A percentile compares a stretch with the other conserved stretches of the same genome.
phyloP scores from a whole-genome alignment of 805 yeast species.

The Saccharomycopsis schoenii region DNA sequence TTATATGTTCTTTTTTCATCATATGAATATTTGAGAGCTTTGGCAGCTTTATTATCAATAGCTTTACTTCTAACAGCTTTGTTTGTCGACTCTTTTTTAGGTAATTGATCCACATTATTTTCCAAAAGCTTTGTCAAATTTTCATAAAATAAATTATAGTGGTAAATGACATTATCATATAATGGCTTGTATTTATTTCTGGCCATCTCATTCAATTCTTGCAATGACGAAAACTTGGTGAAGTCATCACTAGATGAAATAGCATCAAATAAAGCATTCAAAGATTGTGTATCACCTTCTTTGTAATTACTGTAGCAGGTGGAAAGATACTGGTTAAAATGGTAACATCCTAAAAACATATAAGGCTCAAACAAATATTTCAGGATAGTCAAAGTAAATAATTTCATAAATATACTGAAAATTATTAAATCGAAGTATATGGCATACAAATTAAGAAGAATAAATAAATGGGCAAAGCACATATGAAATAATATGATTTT shows the following conservation, averaged over 20 bases:
- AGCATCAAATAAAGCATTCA: slow-evolving; percentile 10
- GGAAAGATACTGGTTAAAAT: slow-evolving; percentile 13
- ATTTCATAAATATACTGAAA: slow-evolving; percentile 7
- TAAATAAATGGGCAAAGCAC: background rate
- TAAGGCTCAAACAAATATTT: slow-evolving; percentile 13
- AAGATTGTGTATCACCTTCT: slow-evolving; percentile 1
- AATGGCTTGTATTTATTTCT: slow-evolving; percentile 2
- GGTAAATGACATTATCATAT: background rate
- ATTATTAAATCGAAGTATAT: slow-evolving; percentile 4
- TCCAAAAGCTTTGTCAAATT: background rate
- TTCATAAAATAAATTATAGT: slow-evolving; percentile 4
- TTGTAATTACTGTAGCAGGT: slow-evolving; percentile 6
- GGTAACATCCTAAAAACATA: slow-evolving; percentile 13
- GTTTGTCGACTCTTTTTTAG: background rate
- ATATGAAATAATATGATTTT: background rate
- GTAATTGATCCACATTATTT: background rate
- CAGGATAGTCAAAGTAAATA: background rate
- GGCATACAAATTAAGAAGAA: background rate
- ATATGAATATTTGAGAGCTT: background rate
- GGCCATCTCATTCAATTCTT: slow-evolving; percentile 13
- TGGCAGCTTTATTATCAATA: background rate
- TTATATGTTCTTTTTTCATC: background rate
- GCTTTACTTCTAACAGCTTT: background rate
- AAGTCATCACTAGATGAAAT: slow-evolving; percentile 1
- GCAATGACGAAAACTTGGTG: slow-evolving; percentile 8